phyloP scores from a whole-genome alignment of 2,329 filamentous ascomycete genomes.

The Cladosporium colombiae region DNA sequence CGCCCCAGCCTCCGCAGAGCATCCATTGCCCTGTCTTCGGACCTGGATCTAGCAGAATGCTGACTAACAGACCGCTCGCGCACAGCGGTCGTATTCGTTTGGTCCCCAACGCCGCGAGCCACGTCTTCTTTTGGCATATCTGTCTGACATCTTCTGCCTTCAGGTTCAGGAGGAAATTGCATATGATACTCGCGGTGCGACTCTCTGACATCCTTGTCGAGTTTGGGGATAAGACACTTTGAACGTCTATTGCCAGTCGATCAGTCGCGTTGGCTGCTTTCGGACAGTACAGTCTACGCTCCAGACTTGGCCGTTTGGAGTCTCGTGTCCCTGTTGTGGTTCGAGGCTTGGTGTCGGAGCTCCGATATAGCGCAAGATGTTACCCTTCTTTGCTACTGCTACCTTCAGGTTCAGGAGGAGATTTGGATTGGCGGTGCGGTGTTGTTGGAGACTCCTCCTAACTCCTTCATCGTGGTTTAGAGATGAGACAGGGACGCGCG shows the following conservation, averaged over 20 bases:
- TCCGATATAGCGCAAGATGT: not conserved
- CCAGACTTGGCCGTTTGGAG: not conserved
- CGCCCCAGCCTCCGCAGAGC: not conserved
- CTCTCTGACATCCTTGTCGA: not conserved
- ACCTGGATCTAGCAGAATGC: not conserved
- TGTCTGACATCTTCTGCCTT: not conserved
- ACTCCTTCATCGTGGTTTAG: not conserved
- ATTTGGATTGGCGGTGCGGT: not conserved
- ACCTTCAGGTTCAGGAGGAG: conserved; percentile 14
- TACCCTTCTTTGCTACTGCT: not conserved
- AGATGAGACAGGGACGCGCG: not conserved
- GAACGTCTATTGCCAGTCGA: not conserved
- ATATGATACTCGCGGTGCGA: not conserved
- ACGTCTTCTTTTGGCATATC: not conserved
- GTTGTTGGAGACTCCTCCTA: not conserved
- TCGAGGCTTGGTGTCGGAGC: not conserved
- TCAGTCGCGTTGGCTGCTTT: not conserved
- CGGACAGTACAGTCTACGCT: not conserved
- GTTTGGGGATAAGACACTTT: conserved; percentile 11
- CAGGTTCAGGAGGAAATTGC: conserved; percentile 18
- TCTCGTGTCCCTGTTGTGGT: not conserved
- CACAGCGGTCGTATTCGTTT: not conserved
- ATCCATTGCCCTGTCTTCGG: not conserved
- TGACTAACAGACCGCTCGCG: not conserved
- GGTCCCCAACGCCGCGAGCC: not conserved